Evolutionary conservation across 2,329 filamentous ascomycete genomes (phyloP).

Genomic region (Apiospora koreana): DNA sequence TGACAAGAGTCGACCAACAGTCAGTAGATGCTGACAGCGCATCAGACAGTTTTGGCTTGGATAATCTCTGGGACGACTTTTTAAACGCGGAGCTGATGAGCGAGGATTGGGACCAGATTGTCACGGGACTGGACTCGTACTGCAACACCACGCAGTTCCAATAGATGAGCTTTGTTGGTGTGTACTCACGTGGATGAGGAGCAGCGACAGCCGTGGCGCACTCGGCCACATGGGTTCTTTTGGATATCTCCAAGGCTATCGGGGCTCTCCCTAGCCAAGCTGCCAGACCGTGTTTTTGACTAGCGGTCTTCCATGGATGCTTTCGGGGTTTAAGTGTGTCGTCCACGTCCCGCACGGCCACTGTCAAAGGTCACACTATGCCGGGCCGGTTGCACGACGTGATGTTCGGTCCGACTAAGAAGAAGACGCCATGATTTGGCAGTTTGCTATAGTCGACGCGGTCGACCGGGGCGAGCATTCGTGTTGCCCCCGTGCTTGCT

Average conservation of each 20-base stretch:
- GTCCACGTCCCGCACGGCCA: too few relatives aligned
- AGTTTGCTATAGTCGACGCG: neutral
- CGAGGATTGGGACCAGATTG: slow-evolving; percentile 25
- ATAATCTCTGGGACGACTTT: slow-evolving; percentile 22
- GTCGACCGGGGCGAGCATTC: neutral
- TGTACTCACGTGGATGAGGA: too few relatives aligned
- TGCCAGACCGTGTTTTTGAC: too few relatives aligned
- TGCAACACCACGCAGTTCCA: slow-evolving; percentile 4
- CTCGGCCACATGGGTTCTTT: too few relatives aligned
- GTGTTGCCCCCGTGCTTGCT: neutral
- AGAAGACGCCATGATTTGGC: neutral
- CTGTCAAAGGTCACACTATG: neutral
- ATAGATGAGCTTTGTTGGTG: neutral
- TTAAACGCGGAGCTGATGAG: slow-evolving; percentile 16
- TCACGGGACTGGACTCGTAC: slow-evolving; percentile 25
- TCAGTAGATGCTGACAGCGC: neutral
- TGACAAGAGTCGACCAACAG: neutral
- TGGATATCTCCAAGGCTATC: too few relatives aligned
- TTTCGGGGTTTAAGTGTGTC: too few relatives aligned
- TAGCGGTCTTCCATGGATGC: too few relatives aligned
- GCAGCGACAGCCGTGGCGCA: too few relatives aligned
- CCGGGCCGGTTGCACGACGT: neutral
- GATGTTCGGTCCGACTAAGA: neutral
- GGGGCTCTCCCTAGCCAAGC: too few relatives aligned
- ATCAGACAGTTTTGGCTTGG: slow-evolving; percentile 11